Percentiles rank a stretch among this genome's conserved stretches.
These are phyloP conservation scores for Pseudozyma thailandica DNA, from an alignment of 1,284 basidiomycete genomes.

Conservation along the genomic window DNA sequence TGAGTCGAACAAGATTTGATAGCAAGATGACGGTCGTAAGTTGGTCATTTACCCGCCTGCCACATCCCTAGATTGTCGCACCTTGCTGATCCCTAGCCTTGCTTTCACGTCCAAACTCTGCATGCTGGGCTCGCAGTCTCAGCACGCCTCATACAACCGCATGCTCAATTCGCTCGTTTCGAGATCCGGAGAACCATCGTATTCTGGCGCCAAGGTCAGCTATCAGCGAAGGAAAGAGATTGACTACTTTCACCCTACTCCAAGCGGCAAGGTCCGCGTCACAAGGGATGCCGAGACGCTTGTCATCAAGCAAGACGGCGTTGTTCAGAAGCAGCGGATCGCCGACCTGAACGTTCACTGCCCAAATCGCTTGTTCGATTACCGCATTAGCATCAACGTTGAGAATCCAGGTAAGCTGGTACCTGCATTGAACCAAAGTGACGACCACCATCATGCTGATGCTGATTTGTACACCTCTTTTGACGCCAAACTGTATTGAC, in stretches of 20 bases:
- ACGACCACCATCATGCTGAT: background rate
- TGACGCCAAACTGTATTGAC: background rate
- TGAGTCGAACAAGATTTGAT: slow-evolving; percentile 74
- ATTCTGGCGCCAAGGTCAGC: slow-evolving; percentile 74
- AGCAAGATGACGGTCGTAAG: slow-evolving; percentile 89
- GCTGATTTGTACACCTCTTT: background rate
- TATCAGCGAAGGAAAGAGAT: slow-evolving; percentile 83
- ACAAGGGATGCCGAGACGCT: slow-evolving; percentile 82
- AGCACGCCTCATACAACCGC: slow-evolving; percentile 86
- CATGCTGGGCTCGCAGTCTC: slow-evolving; percentile 72
- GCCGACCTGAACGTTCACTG: slow-evolving; percentile 87
- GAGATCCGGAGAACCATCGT: slow-evolving; percentile 66
- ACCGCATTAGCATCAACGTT: slow-evolving; percentile 87
- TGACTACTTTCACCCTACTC: slow-evolving; percentile 79
- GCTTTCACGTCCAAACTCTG: background rate
- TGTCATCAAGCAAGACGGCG: slow-evolving; percentile 70
- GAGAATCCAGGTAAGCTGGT: slow-evolving; percentile 72
- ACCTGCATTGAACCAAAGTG: background rate
- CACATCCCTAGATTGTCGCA: background rate
- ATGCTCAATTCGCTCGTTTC: slow-evolving; percentile 79
- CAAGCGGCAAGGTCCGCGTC: slow-evolving; percentile 78
- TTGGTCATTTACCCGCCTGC: slow-evolving; percentile 28
- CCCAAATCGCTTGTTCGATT: slow-evolving; percentile 85
- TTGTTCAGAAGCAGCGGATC: slow-evolving; percentile 81
- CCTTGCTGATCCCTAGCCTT: too few relatives aligned